Evolutionary conservation across 495 filamentous ascomycete genomes (phyloP).

Genomic region (Friedmanniomyces endolithicus): DNA sequence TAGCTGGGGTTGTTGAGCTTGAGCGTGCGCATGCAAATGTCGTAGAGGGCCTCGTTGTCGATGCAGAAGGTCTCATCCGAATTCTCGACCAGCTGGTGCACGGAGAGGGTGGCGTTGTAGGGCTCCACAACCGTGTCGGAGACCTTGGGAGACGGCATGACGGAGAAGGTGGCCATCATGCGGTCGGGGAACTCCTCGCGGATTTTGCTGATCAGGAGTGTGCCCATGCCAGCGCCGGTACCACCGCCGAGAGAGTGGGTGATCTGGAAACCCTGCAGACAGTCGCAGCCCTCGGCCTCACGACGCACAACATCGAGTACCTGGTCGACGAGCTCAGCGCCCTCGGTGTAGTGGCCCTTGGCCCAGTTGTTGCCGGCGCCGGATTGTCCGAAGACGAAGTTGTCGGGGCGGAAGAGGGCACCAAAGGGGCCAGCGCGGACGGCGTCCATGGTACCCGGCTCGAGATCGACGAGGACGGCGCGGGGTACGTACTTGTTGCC

Average conservation of each 20-base stretch:
- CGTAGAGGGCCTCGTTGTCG: slow-evolving; percentile 99
- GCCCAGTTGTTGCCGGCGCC: slow-evolving; percentile 99
- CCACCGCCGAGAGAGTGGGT: slow-evolving; percentile 99
- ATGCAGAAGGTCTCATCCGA: slow-evolving; percentile 99
- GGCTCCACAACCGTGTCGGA: slow-evolving; percentile 99
- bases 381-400: slow-evolving; percentile 99
- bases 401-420: slow-evolving; percentile 99
- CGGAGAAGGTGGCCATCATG: slow-evolving; percentile 99
- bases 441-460: slow-evolving; percentile 98
- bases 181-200: slow-evolving; percentile 99
- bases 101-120: slow-evolving; percentile 98
- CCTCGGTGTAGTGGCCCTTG: slow-evolving; percentile 99
- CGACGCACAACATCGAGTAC: slow-evolving; percentile 98
- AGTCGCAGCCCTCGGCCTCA: slow-evolving; percentile 98
- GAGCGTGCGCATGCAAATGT: slow-evolving; percentile 99
- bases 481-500: slow-evolving; percentile 98
- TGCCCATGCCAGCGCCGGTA: slow-evolving; percentile 99
- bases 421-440: slow-evolving; percentile 98
- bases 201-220: slow-evolving; percentile 99
- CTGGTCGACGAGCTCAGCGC: slow-evolving; percentile 96
- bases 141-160: slow-evolving; percentile 98
- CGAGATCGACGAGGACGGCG: slow-evolving; percentile 97
- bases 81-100: slow-evolving; percentile 99
- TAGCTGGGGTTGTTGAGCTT: slow-evolving; percentile 98
- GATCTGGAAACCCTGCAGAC: slow-evolving; percentile 99